These are phyloP conservation scores for Candida sakaeoensis DNA, from an alignment of 805 yeast genomes.

Conservation along the genomic window DNA sequence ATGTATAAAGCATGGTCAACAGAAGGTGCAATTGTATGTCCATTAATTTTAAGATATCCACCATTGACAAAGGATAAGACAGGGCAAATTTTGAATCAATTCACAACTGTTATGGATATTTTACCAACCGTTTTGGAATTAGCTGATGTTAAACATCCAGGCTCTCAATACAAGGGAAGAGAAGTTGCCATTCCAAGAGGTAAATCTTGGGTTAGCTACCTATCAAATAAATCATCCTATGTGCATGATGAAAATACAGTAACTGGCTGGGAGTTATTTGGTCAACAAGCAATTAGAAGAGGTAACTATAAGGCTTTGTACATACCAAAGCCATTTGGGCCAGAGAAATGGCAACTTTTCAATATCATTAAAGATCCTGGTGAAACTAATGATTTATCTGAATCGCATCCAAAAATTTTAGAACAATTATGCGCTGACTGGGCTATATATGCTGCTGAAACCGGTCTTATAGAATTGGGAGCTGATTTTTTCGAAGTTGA, in stretches of 20 bases:
- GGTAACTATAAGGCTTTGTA: slow-evolving; percentile 47
- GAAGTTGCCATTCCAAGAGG: slow-evolving; percentile 45
- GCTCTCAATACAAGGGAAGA: slow-evolving; percentile 37
- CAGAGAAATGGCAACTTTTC: slow-evolving; percentile 49
- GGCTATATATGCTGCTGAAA: slow-evolving; percentile 50
- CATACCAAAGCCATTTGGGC: slow-evolving; percentile 48
- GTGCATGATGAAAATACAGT: slow-evolving; percentile 43
- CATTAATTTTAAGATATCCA: slow-evolving; percentile 47
- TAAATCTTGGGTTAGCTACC: slow-evolving; percentile 39
- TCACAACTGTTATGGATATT: slow-evolving; percentile 58
- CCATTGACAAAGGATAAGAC: slow-evolving; percentile 15
- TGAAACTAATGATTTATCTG: slow-evolving; percentile 46
- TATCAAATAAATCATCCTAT: slow-evolving; percentile 21
- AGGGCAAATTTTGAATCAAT: slow-evolving; percentile 35
- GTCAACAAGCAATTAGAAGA: slow-evolving; percentile 52
- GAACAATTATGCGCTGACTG: slow-evolving; percentile 44
- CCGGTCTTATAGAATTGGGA: slow-evolving; percentile 40
- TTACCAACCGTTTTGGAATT: slow-evolving; percentile 53
- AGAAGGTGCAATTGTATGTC: slow-evolving; percentile 61
- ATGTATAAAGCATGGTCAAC: slow-evolving; percentile 56
- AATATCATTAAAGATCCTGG: slow-evolving; percentile 46
- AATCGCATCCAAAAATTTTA: slow-evolving; percentile 31
- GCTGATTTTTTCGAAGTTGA: slow-evolving; percentile 13
- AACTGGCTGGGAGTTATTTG: slow-evolving; percentile 57
- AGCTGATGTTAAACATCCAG: slow-evolving; percentile 45